Conservation (phyloP, 495 filamentous ascomycete genomes). For the Podospora fimiseda region DNA sequence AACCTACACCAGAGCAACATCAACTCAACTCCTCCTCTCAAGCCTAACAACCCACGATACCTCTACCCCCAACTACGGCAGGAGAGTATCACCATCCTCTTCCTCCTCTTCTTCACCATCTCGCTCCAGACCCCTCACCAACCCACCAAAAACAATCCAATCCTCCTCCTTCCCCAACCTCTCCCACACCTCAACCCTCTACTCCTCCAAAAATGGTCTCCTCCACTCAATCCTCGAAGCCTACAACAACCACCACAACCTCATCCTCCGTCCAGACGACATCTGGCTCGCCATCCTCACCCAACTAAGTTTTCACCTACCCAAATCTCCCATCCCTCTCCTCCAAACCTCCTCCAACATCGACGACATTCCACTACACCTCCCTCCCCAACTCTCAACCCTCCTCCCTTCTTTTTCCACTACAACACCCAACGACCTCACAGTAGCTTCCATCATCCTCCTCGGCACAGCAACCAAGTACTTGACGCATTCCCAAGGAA, state of each 20-base stretch:
- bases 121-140: neutral
- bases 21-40: slow-evolving; percentile 16
- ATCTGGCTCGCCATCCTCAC: slow-evolving; percentile 54
- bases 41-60: slow-evolving; percentile 17
- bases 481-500: slow-evolving; percentile 15
- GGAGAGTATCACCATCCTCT: no score
- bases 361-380: no score
- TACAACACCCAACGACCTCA: slow-evolving; percentile 23
- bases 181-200: slow-evolving; percentile 25
- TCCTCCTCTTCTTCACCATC: no score
- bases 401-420: slow-evolving; percentile 30
- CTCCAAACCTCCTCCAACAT: slow-evolving; percentile 38
- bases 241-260: slow-evolving; percentile 49
- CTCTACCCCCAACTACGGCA: no score
- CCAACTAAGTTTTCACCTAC: slow-evolving; percentile 49
- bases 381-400: slow-evolving; percentile 8
- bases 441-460: slow-evolving; percentile 24
- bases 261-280: slow-evolving; percentile 54
- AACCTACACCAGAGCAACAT: slow-evolving; percentile 14
- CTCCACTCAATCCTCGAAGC: slow-evolving; percentile 45
- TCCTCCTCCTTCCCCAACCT: slow-evolving; percentile 24
- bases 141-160: slow-evolving; percentile 15
- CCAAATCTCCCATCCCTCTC: slow-evolving; percentile 37
- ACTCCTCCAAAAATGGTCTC: slow-evolving; percentile 44
- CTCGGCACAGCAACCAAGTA: slow-evolving; percentile 29